phyloP scores from a whole-genome alignment of 768 basidiomycete genomes.

The Trametes coccinea region DNA sequence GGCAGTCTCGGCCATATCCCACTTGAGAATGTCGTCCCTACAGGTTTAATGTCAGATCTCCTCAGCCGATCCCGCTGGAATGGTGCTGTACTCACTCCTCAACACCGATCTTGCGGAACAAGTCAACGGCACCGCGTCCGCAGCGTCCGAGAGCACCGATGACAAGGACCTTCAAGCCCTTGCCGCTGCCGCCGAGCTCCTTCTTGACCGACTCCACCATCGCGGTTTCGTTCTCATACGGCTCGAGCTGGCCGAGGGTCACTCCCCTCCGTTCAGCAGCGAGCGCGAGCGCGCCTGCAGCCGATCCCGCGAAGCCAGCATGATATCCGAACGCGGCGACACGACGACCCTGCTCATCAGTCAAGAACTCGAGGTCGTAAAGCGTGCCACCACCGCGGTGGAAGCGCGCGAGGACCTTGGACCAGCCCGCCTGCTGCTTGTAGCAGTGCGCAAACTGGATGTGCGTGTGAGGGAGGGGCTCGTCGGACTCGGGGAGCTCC shows the following conservation, averaged over 20 bases:
- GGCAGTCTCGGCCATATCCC: slow-evolving; percentile 96
- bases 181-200: slow-evolving; percentile 64
- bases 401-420: slow-evolving; percentile 82
- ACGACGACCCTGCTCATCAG: slow-evolving; percentile 78
- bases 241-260: slow-evolving; percentile 66
- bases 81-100: slow-evolving; percentile 65
- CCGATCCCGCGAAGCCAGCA: slow-evolving; percentile 98
- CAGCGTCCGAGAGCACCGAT: slow-evolving; percentile 96
- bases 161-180: slow-evolving; percentile 82
- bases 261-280: slow-evolving; percentile 64
- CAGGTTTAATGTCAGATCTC: neutral
- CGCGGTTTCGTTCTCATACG: slow-evolving; percentile 80
- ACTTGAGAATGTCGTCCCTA: slow-evolving; percentile 93
- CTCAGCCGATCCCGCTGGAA: neutral
- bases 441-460: slow-evolving; percentile 99
- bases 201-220: slow-evolving; percentile 78
- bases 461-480: slow-evolving; percentile 89
- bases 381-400: slow-evolving; percentile 77
- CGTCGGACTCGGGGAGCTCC: slow-evolving; percentile 83
- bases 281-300: slow-evolving; percentile 81
- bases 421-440: slow-evolving; percentile 95
- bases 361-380: slow-evolving; percentile 96
- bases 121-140: slow-evolving; percentile 90
- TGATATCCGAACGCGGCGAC: slow-evolving; percentile 99
- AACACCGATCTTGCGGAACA: slow-evolving; percentile 95